Base-by-base conservation (phyloP, 2,329 filamentous ascomycete species). In the Arthrobotrys sphaeroides region DNA sequence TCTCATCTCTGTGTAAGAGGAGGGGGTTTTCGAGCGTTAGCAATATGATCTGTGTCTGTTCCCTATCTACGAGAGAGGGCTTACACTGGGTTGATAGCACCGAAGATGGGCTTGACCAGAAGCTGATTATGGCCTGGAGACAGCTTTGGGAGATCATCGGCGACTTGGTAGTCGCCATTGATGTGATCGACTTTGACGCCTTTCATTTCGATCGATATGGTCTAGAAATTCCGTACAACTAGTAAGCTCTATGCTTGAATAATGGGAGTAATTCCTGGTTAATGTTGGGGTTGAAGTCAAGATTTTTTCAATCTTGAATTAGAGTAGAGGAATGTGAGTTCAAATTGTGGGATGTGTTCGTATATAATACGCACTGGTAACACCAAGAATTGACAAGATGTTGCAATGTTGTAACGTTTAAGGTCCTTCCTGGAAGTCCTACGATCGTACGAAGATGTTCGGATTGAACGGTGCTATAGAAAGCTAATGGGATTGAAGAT, bases 1-100 rank as follows among this genome's bases (percentile, higher is more conserved):
- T 24, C 16, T 69, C 72, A 16, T 75, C 72, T 3, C 72, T 75
- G 18, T 28, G 12, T 28, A 10, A 22, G n/a, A 28, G n/a, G 16
- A 13, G 28, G 10, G 40, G 38, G 38, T 31, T 36, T 20, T 33
- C 13, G 40, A 42, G n/a, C 18, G 24, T 10, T 6, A 36, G 4
- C 31, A 26, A 5, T 26, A 40, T 4, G 10, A 55, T 20, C 26
- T 47, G 20, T 20, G 18, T 36, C 5, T 60, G 16, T 24, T 20
- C 10, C 33, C 6, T 7, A 20, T 5, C 33, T 33, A 10, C 3
- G 18, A n/a, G 26, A 5, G 13, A 13, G 36, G 38, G 16, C 62
- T 62, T 69, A 75, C 72, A 75, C 57, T 64, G 72, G 72, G 18
- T 75, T 75, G 38, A 69, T 28, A 0, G 72, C 62, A 12, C 55